Evolutionary conservation across 108 stramenopile species (phyloP).

Genomic region (Skeletonema menzelii): DNA sequence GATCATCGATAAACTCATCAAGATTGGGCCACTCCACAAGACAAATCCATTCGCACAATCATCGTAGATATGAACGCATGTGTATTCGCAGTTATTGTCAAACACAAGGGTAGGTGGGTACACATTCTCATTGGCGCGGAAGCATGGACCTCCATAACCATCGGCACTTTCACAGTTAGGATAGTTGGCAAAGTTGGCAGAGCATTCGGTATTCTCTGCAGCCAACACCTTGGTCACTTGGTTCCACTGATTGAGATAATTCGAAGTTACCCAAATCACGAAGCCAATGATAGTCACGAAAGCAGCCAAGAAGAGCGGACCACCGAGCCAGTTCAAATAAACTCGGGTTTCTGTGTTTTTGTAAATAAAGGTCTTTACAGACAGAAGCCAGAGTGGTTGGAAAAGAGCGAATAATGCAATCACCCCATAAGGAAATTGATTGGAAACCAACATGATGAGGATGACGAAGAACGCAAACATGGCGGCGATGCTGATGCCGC

Average conservation of each 20-base stretch:
- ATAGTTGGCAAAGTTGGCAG: conserved; percentile 39
- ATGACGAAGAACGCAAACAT: conserved; percentile 21
- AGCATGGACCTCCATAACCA: conserved; percentile 30
- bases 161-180: conserved; percentile 33
- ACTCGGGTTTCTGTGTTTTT: conserved; percentile 20
- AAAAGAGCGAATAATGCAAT: conserved; percentile 50
- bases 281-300: conserved; percentile 29
- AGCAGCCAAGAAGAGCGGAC: conserved; percentile 42
- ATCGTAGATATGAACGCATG: conserved; percentile 41
- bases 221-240: conserved; percentile 28
- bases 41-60: conserved; percentile 52
- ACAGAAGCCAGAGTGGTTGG: conserved; percentile 54
- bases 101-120: conserved; percentile 20
- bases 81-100: conserved; percentile 24
- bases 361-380: conserved; percentile 44
- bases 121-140: conserved; percentile 10
- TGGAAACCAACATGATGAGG: conserved; percentile 27
- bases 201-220: conserved; percentile 47
- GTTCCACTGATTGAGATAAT: conserved; percentile 51
- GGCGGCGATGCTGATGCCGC: conserved; percentile 3
- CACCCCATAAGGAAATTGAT: conserved; percentile 50
- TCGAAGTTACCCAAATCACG: conserved; percentile 33
- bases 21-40: conserved; percentile 53
- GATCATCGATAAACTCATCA: conserved; percentile 44
- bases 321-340: conserved; percentile 49